These are phyloP conservation scores for Gossypium lobatum DNA, from an alignment of 441 rosid species.

Conservation along the genomic window DNA sequence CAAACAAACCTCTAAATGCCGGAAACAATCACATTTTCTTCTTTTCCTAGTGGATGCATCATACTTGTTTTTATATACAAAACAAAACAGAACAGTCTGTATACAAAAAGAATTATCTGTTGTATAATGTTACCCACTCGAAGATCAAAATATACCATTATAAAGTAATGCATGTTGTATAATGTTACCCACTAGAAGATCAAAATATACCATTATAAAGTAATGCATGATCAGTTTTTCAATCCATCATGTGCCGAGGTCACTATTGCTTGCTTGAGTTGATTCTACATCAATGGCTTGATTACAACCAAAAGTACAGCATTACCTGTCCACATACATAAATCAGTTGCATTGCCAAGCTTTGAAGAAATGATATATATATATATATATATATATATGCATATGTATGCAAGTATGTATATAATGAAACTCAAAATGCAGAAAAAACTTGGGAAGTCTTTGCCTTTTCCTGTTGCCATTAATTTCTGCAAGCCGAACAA, in stretches of 20 bases:
- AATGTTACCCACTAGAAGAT: background rate
- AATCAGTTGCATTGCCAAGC: slow-evolving; percentile 7
- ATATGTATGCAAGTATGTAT: too few relatives aligned
- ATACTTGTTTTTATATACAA: background rate
- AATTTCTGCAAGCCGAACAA: too few relatives aligned
- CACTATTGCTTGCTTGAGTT: background rate
- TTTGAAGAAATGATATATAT: background rate
- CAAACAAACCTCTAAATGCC: background rate
- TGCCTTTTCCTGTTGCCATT: too few relatives aligned
- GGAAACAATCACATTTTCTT: background rate
- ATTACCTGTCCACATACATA: slow-evolving; percentile 50
- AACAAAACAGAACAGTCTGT: background rate
- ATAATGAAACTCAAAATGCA: background rate
- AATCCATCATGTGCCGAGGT: background rate
- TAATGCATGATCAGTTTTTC: background rate
- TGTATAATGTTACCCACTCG: background rate
- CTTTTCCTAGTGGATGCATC: background rate
- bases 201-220: background rate
- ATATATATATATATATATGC: too few relatives aligned
- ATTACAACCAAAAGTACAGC: slow-evolving; percentile 74
- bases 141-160: background rate
- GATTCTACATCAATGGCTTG: background rate
- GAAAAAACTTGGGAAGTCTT: too few relatives aligned
- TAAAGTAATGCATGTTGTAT: background rate
- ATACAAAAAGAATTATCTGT: slow-evolving; percentile 4